Evolutionary conservation across 768 basidiomycete genomes (phyloP), one percentile per base, ranked within the genome.

Genomic region (Termitomyces sp.): DNA sequence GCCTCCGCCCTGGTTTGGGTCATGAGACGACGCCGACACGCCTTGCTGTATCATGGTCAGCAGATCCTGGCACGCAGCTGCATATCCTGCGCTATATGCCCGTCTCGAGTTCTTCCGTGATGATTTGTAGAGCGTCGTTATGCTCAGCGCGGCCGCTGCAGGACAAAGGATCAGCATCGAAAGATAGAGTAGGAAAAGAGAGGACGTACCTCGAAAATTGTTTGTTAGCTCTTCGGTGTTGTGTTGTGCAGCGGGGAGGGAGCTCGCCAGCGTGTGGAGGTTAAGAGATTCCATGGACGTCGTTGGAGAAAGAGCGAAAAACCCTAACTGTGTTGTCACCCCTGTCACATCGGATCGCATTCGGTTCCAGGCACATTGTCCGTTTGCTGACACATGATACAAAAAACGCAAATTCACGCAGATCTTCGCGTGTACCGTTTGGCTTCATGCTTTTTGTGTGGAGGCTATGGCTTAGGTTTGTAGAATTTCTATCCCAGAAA

Each of bases 1-100:
- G 42, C 85, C 85, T 5, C 11, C 85, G 50, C 77, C 75, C 47
- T 74, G 75, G 53, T 79, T 78, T 30, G 75, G 68, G 57, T 78
- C 80, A 54, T 76, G 73, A 19, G 74, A 73, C n/a, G 76, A 71
- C 23, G 72, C 76, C 41, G 71, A 60, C 21, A 92, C 88, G 45
- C 87, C 87, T 57, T 90, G 86, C 70, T 92, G 89, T 50, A 93
- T 84, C 81, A 91, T 89, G 66, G 78, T 78, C 65, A 92, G 77
- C 38, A 92, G 73, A 72, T 93, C 90, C 65, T 86, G 83, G 63
- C 90, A 91, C 14, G 90, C 90, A 3, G 87, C 72, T 0, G 84
- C 84, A 63, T 93, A 93, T 4, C 90, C 91, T 8, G 86, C 79
- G 64, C 88, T 89, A 72, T 91, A 91, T 0, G 89, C 86, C 28